phyloP scores from a whole-genome alignment of 148 eudicot species.

The Camellia granthamiana region DNA sequence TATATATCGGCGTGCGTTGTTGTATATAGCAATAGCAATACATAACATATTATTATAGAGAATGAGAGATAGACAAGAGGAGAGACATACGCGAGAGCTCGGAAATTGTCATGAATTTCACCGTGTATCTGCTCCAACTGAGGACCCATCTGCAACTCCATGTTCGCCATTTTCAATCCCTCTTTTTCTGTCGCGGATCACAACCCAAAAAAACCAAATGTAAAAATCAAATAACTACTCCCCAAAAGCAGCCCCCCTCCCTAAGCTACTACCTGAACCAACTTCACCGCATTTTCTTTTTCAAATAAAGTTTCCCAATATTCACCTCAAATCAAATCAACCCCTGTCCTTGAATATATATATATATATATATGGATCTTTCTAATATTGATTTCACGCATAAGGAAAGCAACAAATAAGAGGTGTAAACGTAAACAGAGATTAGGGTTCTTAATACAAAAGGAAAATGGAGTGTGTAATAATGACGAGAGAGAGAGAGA shows the following conservation, averaged over 20 bases:
- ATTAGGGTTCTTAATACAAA: slow-evolving; percentile 4
- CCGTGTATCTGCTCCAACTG: slow-evolving; percentile 99
- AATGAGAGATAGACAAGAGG: background rate
- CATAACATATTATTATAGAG: background rate
- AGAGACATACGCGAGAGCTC: slow-evolving; percentile 80
- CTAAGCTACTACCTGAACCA: background rate
- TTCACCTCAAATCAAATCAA: background rate
- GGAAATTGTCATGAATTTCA: slow-evolving; percentile 88
- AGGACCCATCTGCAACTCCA: slow-evolving; percentile 72
- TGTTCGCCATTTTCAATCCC: slow-evolving; percentile 39
- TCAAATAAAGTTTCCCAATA: background rate
- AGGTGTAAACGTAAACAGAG: background rate
- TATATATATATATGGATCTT: too few species aligned
- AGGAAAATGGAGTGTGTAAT: background rate
- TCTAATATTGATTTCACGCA: too few species aligned
- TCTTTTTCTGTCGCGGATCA: slow-evolving; percentile 1
- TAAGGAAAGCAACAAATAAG: too few species aligned
- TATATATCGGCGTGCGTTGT: background rate
- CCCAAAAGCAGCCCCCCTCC: too few species aligned
- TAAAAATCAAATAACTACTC: slow-evolving; percentile 6
- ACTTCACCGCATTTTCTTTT: slow-evolving; percentile 13
- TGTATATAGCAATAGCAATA: background rate
- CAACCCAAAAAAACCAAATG: slow-evolving; percentile 14
- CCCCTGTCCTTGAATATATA: background rate
- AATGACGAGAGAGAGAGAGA: background rate